A percentile compares a stretch with the other conserved stretches of the same genome.
phyloP scores from a whole-genome alignment of 768 basidiomycete species.

The Hericium coralloides region DNA sequence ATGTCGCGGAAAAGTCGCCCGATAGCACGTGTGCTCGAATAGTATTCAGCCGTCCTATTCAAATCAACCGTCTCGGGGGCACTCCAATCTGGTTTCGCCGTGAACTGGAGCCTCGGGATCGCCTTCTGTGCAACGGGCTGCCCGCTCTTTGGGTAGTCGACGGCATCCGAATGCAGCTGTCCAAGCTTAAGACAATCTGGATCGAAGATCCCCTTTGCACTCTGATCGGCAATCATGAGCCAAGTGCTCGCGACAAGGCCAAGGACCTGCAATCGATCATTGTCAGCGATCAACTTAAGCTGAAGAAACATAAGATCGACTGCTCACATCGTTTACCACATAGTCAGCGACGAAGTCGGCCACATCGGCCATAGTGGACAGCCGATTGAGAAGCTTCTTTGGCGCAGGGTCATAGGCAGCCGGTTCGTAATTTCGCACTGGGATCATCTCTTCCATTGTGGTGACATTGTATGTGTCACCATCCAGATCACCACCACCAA shows the following conservation, averaged over 20 bases:
- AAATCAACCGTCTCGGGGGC: constrained; percentile 46
- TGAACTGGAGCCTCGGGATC: constrained; percentile 36
- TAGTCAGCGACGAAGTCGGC: constrained; percentile 65
- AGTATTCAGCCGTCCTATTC: constrained; percentile 26
- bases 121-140: constrained; percentile 19
- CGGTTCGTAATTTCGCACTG: constrained; percentile 23
- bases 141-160: constrained; percentile 54
- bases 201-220: constrained; percentile 36
- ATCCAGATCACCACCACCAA: constrained; percentile 66
- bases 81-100: constrained; percentile 51
- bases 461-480: constrained; percentile 50
- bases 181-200: constrained; percentile 44
- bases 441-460: constrained; percentile 15
- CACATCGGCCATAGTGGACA: constrained; percentile 54
- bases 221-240: constrained; percentile 58
- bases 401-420: constrained; percentile 41
- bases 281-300: background rate
- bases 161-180: constrained; percentile 51
- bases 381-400: constrained; percentile 34
- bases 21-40: constrained; percentile 45
- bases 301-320: background rate
- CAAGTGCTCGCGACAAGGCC: constrained; percentile 57
- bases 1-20: constrained; percentile 57
- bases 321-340: constrained; percentile 42
- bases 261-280: constrained; percentile 32